phyloP scores from a whole-genome alignment of 176 grass and related monocot genomes.

The Carex myosuroides region DNA sequence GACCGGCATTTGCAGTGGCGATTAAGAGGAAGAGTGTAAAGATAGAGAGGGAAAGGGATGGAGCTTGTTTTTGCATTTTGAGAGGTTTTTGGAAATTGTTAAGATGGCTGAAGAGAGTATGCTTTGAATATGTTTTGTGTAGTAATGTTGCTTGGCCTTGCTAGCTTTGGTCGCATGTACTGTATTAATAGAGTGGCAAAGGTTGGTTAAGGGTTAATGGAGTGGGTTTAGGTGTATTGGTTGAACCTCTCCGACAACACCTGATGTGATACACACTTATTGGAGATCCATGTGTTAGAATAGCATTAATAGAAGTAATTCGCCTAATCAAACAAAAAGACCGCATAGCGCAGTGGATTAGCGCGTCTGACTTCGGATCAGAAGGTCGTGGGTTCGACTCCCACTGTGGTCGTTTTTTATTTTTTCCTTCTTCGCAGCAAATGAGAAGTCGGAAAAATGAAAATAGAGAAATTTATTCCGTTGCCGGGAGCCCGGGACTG shows the following conservation, averaged over 20 bases:
- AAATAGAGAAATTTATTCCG: too few relatives aligned
- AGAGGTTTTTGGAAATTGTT: not conserved
- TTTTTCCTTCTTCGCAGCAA: not conserved
- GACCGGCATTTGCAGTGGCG: constrained; percentile 8
- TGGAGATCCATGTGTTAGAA: not conserved
- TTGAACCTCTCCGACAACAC: constrained; percentile 9
- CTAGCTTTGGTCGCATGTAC: not conserved
- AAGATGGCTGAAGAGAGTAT: not conserved
- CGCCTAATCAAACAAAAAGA: not conserved
- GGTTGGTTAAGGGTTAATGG: constrained; percentile 19
- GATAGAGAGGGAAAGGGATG: not conserved
- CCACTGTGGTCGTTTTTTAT: constrained; percentile 55
- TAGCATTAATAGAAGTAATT: not conserved
- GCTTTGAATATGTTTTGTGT: constrained; percentile 9
- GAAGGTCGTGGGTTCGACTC: constrained; percentile 99
- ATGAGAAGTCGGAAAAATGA: too few relatives aligned
- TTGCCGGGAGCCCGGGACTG: too few relatives aligned
- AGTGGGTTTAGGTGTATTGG: constrained; percentile 19
- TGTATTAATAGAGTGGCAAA: not conserved
- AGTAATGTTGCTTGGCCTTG: not conserved
- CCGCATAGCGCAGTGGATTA: constrained; percentile 99
- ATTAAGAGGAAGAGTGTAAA: constrained; percentile 26
- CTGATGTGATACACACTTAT: not conserved
- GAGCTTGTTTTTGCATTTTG: constrained; percentile 9
- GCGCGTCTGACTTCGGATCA: constrained; percentile 99